Base-by-base conservation (phyloP, 176 grass and related monocot species). In the Raddia guianensis region DNA sequence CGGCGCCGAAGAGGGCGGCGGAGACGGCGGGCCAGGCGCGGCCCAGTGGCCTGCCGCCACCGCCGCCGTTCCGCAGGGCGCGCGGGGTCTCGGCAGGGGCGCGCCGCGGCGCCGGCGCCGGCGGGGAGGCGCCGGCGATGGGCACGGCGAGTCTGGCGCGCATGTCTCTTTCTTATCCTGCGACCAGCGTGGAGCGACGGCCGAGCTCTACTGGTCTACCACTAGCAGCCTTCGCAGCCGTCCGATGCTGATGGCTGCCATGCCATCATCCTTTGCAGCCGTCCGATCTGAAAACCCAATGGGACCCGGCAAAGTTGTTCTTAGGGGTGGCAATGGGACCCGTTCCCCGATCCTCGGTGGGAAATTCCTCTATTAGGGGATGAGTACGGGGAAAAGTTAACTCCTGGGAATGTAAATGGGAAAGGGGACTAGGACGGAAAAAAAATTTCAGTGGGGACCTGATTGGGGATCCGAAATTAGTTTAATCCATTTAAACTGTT, bases 11-110 rank as follows among this genome's bases (percentile, higher is more conserved):
- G 50, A 98, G 90, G 7, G 77, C 63, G 3, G 89, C 40, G 18
- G 92, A 78, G 60, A 94, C 72, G 43, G 80, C 91, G 42, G 90
- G 87, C 90, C 95, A 98, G 54, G 83, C 66, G 51, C 50, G 35
- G 13, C 77, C 76, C 4, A 80, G 52, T n/a, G 81, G 47, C 61
- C 42, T 73, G 66, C 74, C 79, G 4, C 21, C 54, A 48, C 74
- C 59, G 75, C 34, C 76, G 83, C 34, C 76, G 47, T 77, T 66
- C 40, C 10, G 56, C 4, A 84, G 80, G 44, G 86, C 72, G 49
- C 44, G 70, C 9, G 1, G 27, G 85, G 48, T 12, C 9, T 84
- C 44, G 8, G 35, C 4, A 12, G 12, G 16, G n/a, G 15, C 6
- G 40, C 18, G 52, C 4, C 18, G 20, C 70, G 6, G 68, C 63